Conservation (phyloP, 371 early-diverging fungal species). For the Actinomortierella wolfii region DNA sequence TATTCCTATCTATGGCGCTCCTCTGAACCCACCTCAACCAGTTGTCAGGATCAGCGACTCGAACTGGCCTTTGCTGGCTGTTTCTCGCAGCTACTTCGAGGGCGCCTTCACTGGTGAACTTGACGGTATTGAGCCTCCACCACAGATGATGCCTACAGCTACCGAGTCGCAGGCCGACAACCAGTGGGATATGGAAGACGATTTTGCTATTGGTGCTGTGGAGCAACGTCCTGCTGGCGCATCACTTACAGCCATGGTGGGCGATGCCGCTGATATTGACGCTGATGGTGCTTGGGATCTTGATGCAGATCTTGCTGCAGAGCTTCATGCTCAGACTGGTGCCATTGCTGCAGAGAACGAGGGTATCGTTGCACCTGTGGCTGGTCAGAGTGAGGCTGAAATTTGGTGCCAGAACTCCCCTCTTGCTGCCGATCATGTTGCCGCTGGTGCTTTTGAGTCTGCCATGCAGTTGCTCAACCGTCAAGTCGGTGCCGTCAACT, state of each 20-base stretch:
- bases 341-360: slow-evolving; percentile 68
- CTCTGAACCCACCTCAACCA: slow-evolving; percentile 72
- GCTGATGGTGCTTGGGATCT: slow-evolving; percentile 59
- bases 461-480: slow-evolving; percentile 93
- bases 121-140: slow-evolving; percentile 40
- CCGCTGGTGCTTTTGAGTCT: slow-evolving; percentile 91
- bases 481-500: slow-evolving; percentile 87
- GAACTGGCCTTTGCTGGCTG: slow-evolving; percentile 89
- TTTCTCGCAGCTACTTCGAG: slow-evolving; percentile 71
- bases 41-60: slow-evolving; percentile 68
- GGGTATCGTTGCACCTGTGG: slow-evolving; percentile 69
- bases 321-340: slow-evolving; percentile 65
- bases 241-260: slow-evolving; percentile 16
- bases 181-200: slow-evolving; percentile 76
- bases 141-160: slow-evolving; percentile 46
- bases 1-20: slow-evolving; percentile 45
- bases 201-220: slow-evolving; percentile 47
- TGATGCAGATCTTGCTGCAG: slow-evolving; percentile 66
- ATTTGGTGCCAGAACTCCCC: slow-evolving; percentile 84
- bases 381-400: slow-evolving; percentile 71
- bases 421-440: slow-evolving; percentile 88
- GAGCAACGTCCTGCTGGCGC: slow-evolving; percentile 19
- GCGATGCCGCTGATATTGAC: slow-evolving; percentile 48
- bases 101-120: slow-evolving; percentile 57
- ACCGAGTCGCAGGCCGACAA: slow-evolving; percentile 59